Percentiles rank a stretch among this genome's conserved stretches.
phyloP scores from a whole-genome alignment of 2,329 filamentous ascomycete genomes.

The Chaetomiaceae sp. region DNA sequence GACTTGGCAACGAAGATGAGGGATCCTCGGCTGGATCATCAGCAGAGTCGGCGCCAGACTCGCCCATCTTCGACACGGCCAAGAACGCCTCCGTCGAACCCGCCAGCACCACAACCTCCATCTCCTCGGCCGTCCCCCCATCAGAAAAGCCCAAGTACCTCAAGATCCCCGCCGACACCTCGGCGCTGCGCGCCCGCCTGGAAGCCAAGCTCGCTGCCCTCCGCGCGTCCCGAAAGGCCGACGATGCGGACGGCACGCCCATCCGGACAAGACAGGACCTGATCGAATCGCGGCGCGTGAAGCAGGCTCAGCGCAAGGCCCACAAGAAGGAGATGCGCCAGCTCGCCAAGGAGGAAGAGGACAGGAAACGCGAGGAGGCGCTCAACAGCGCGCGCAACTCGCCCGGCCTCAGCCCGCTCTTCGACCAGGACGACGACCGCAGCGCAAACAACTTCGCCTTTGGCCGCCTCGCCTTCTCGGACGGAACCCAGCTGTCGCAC shows the following conservation, averaged over 20 bases:
- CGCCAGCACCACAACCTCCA: constrained; percentile 61
- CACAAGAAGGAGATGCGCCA: constrained; percentile 82
- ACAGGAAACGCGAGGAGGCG: constrained; percentile 58
- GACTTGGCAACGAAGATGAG: constrained; percentile 45
- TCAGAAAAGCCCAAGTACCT: constrained; percentile 61
- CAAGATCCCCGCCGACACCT: constrained; percentile 64
- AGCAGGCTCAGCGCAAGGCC: constrained; percentile 78
- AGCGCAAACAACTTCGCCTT: constrained; percentile 71
- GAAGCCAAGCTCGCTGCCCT: constrained; percentile 80
- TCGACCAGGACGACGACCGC: constrained; percentile 45
- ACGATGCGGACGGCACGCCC: constrained; percentile 73
- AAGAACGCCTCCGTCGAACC: constrained; percentile 39
- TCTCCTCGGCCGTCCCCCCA: constrained; percentile 59
- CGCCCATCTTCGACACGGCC: constrained; percentile 55
- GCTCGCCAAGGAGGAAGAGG: constrained; percentile 75
- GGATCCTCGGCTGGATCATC: constrained; percentile 33
- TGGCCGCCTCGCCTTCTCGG: constrained; percentile 83
- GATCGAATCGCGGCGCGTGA: constrained; percentile 81
- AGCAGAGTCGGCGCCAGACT: constrained; percentile 49
- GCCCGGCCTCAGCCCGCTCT: constrained; percentile 51
- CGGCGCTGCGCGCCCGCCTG: constrained; percentile 71
- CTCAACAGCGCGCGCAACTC: constrained; percentile 57
- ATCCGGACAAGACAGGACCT: constrained; percentile 86
- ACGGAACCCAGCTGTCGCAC: constrained; percentile 75
- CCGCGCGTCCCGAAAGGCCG: constrained; percentile 80